Evolutionary conservation across 2,329 filamentous ascomycete species (phyloP).

Genomic region (Pseudogymnoascus sp.): DNA sequence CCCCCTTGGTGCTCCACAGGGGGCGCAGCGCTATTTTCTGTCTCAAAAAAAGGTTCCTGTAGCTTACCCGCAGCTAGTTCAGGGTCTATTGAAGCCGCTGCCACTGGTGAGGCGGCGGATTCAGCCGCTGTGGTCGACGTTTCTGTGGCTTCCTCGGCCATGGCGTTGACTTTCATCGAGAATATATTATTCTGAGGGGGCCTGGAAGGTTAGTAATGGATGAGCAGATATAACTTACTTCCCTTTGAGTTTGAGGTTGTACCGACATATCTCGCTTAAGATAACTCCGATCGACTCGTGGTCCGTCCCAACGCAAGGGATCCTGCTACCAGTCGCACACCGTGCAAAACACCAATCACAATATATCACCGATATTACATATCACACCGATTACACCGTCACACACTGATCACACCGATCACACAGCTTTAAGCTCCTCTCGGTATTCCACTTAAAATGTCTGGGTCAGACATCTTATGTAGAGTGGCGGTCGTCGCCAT

Average conservation of each 20-base stretch:
- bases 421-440: not conserved
- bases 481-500: not conserved
- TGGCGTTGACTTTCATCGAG: not conserved
- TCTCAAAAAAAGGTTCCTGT: not conserved
- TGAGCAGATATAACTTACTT: not conserved
- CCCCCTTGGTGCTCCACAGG: not conserved
- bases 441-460: not conserved
- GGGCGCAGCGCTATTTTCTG: not conserved
- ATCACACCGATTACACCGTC: not conserved
- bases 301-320: not conserved
- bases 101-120: not conserved
- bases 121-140: not conserved
- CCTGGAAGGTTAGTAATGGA: not conserved
- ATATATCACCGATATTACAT: slow-evolving; percentile 4
- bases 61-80: not conserved
- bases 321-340: slow-evolving; percentile 15
- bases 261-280: not conserved
- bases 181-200: not conserved
- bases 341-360: slow-evolving; percentile 4
- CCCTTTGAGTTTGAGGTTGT: not conserved
- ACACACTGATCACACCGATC: not conserved
- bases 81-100: not conserved
- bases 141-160: not conserved
- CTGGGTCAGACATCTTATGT: not conserved
- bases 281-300: not conserved